A percentile compares a stretch with the other conserved stretches of the same genome.
Conservation (phyloP, 306 rosid species). For the Luffa acutangula region DNA sequence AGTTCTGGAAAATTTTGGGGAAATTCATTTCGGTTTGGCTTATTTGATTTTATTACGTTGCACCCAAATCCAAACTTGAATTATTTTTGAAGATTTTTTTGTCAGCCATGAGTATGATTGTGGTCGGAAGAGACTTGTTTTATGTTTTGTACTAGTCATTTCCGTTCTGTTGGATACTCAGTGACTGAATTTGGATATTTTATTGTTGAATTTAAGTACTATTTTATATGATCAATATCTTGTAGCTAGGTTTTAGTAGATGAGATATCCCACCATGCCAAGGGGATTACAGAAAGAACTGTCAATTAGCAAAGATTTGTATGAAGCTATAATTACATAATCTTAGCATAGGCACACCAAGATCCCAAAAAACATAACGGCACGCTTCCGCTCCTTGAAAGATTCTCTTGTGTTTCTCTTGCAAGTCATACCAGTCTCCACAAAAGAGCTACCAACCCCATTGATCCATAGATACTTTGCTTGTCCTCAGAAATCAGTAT, state of each 20-base stretch:
- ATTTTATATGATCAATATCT: background rate
- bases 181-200: background rate
- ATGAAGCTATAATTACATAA: too few species aligned
- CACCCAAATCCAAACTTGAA: background rate
- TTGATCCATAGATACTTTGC: too few species aligned
- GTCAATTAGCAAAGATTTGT: background rate
- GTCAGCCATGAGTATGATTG: background rate
- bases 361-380: too few species aligned
- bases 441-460: background rate
- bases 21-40: background rate
- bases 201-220: too few species aligned
- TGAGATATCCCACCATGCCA: background rate
- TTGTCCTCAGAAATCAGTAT: too few species aligned
- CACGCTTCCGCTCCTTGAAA: background rate
- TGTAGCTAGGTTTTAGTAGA: background rate
- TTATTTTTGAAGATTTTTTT: too few species aligned
- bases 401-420: background rate
- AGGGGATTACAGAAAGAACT: background rate
- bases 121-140: background rate
- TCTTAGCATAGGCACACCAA: too few species aligned
- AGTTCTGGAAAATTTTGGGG: background rate
- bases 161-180: background rate
- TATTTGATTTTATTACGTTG: background rate
- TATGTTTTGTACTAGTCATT: background rate
- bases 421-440: background rate